phyloP scores from a whole-genome alignment of 31 red algal genomes.

The Porphyra umbilicalis region DNA sequence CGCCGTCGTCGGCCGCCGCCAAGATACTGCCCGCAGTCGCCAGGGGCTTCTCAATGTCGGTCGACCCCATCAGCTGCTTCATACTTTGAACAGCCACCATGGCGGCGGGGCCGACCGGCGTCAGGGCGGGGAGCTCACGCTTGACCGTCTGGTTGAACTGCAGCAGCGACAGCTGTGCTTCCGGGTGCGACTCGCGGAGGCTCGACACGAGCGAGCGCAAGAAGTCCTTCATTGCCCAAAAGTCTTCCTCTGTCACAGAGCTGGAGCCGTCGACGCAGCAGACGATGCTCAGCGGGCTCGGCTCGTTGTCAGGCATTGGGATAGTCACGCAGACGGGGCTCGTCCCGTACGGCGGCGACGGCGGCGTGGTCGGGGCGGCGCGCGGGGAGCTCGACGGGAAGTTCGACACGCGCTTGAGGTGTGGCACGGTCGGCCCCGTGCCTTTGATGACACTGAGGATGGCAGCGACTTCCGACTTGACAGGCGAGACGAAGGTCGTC shows the following conservation, averaged over 20 bases:
- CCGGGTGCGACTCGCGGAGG: constrained; percentile 43
- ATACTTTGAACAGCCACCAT: constrained; percentile 48
- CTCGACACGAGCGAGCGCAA: constrained; percentile 35
- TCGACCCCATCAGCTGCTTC: constrained; percentile 92
- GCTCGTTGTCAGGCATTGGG: background rate
- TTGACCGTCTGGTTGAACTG: constrained; percentile 94
- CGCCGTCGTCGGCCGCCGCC: constrained; percentile 23
- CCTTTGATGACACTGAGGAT: constrained; percentile 66
- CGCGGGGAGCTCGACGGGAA: constrained; percentile 8
- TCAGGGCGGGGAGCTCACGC: constrained; percentile 42
- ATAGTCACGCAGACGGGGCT: constrained; percentile 38
- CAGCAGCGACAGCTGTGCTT: constrained; percentile 43
- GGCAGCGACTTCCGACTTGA: constrained; percentile 52
- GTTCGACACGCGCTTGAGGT: constrained; percentile 11
- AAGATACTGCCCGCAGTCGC: constrained; percentile 56
- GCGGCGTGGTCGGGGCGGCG: constrained; percentile 8
- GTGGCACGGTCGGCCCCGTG: background rate
- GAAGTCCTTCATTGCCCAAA: constrained; percentile 77
- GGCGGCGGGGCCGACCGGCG: constrained; percentile 34
- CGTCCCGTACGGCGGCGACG: background rate
- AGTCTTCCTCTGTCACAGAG: constrained; percentile 89
- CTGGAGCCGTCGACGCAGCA: constrained; percentile 73
- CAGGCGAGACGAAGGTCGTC: constrained; percentile 46
- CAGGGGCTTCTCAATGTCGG: constrained; percentile 79
- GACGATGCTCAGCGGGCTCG: constrained; percentile 31